These are phyloP conservation scores for Sclerotinia minor DNA, from an alignment of 2,329 filamentous ascomycete genomes.

Conservation along the genomic window DNA sequence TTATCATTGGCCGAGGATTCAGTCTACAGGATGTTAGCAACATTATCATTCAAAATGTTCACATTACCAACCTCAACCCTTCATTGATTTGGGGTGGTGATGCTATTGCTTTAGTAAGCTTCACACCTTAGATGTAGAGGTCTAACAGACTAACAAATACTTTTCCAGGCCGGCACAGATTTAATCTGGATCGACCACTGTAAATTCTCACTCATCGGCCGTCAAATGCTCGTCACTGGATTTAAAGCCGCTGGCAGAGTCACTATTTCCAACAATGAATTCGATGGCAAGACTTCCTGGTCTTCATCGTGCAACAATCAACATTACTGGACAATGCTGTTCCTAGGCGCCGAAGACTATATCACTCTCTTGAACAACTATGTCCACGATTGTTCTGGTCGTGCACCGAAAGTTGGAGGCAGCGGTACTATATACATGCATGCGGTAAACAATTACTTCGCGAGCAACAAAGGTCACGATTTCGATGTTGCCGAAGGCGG, in stretches of 20 bases:
- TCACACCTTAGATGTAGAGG: neutral
- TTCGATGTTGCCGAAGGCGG: conserved; percentile 44
- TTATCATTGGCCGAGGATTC: conserved; percentile 37
- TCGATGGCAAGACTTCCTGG: conserved; percentile 47
- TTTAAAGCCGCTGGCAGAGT: conserved; percentile 42
- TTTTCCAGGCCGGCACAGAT: conserved; percentile 34
- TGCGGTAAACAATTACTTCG: conserved; percentile 47
- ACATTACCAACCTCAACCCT: conserved; percentile 42
- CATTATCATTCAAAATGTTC: conserved; percentile 37
- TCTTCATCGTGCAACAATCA: conserved; percentile 48
- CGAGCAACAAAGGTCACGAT: conserved; percentile 46
- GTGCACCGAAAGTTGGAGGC: conserved; percentile 45
- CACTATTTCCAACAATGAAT: conserved; percentile 49
- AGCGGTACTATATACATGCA: conserved; percentile 41
- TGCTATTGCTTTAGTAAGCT: conserved; percentile 38
- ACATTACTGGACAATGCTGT: conserved; percentile 49
- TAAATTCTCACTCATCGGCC: conserved; percentile 42
- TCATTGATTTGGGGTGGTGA: conserved; percentile 44
- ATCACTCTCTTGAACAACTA: conserved; percentile 47
- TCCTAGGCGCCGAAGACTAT: conserved; percentile 44
- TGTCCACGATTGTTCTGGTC: conserved; percentile 46
- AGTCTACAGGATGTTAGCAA: conserved; percentile 34
- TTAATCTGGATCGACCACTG: conserved; percentile 43
- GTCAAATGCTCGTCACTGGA: conserved; percentile 45
- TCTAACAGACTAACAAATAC: neutral